Evolutionary conservation across 2,329 filamentous ascomycete genomes (phyloP).

Genomic region (Cryphonectria parasitica): DNA sequence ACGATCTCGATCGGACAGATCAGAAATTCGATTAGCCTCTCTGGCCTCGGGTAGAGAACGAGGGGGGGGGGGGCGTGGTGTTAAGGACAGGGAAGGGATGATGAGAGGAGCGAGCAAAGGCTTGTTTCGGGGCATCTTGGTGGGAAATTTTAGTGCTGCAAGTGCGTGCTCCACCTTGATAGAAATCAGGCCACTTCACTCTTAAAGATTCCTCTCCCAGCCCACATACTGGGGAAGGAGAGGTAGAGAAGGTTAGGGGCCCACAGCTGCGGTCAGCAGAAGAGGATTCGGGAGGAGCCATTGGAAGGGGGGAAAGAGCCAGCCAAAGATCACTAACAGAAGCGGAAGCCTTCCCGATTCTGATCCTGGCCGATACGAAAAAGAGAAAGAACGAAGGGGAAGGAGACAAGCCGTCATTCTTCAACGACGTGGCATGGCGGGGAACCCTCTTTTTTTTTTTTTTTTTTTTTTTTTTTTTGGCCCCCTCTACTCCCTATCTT

Average conservation of each 20-base stretch:
- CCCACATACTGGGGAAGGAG: slow-evolving; percentile 11
- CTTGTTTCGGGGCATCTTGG: slow-evolving; percentile 1
- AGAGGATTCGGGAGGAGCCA: slow-evolving; percentile 9
- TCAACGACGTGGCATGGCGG: slow-evolving; percentile 28
- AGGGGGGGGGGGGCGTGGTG: not conserved
- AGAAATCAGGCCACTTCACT: slow-evolving; percentile 21
- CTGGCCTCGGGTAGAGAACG: not conserved
- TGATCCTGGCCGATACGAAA: slow-evolving; percentile 19
- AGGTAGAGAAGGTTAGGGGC: no score
- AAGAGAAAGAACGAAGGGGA: not conserved
- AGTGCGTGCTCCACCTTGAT: not conserved
- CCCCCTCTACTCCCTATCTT: no score
- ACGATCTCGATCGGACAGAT: slow-evolving; percentile 29
- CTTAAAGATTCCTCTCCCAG: not conserved
- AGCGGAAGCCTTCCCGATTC: slow-evolving; percentile 18
- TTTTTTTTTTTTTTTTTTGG: no score
- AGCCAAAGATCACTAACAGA: not conserved
- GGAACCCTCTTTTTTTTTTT: not conserved
- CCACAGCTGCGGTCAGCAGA: slow-evolving; percentile 17
- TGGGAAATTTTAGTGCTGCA: slow-evolving; percentile 16
- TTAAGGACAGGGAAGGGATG: not conserved
- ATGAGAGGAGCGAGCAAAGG: not conserved
- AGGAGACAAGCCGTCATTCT: slow-evolving; percentile 5
- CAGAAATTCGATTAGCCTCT: slow-evolving; percentile 17
- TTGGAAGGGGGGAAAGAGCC: not conserved